These are phyloP conservation scores for Ustanciosporium gigantosporum DNA, from an alignment of 1,284 basidiomycete genomes.

Conservation along the genomic window DNA sequence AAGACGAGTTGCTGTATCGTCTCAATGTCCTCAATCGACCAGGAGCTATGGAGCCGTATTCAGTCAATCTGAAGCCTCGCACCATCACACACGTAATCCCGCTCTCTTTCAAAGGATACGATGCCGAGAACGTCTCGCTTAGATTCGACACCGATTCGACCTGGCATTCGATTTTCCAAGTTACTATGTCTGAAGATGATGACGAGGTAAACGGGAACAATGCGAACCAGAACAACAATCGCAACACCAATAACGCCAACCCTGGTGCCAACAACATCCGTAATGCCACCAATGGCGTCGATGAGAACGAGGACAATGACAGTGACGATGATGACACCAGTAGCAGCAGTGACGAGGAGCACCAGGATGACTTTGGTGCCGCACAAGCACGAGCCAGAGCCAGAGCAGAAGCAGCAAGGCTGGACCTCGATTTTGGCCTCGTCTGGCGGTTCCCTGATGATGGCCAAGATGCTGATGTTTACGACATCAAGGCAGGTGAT, in stretches of 20 bases:
- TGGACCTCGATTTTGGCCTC: slow-evolving; percentile 49
- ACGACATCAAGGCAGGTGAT: slow-evolving; percentile 30
- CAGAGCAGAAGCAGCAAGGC: slow-evolving; percentile 30
- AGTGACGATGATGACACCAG: slow-evolving; percentile 3
- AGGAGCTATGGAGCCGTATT: slow-evolving; percentile 30
- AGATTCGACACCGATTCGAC: slow-evolving; percentile 43
- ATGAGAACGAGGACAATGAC: no score
- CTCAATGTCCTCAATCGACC: slow-evolving; percentile 33
- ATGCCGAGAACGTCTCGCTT: slow-evolving; percentile 32
- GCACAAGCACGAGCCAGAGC: slow-evolving; percentile 25
- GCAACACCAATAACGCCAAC: slow-evolving; percentile 8
- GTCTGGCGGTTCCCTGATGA: slow-evolving; percentile 54
- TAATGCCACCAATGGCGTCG: no score
- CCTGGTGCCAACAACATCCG: no score
- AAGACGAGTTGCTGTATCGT: slow-evolving; percentile 26
- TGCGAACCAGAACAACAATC: slow-evolving; percentile 3
- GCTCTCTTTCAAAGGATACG: slow-evolving; percentile 40
- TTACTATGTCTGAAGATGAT: slow-evolving; percentile 10
- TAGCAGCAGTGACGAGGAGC: slow-evolving; percentile 2
- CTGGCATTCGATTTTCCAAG: slow-evolving; percentile 53
- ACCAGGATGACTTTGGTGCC: slow-evolving; percentile 17
- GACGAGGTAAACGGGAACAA: slow-evolving; percentile 4
- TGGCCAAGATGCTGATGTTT: slow-evolving; percentile 42
- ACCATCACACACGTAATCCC: slow-evolving; percentile 46
- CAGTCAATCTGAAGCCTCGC: slow-evolving; percentile 23